Conservation (phyloP, 495 filamentous ascomycete species). For the Entonaema liquescens region DNA sequence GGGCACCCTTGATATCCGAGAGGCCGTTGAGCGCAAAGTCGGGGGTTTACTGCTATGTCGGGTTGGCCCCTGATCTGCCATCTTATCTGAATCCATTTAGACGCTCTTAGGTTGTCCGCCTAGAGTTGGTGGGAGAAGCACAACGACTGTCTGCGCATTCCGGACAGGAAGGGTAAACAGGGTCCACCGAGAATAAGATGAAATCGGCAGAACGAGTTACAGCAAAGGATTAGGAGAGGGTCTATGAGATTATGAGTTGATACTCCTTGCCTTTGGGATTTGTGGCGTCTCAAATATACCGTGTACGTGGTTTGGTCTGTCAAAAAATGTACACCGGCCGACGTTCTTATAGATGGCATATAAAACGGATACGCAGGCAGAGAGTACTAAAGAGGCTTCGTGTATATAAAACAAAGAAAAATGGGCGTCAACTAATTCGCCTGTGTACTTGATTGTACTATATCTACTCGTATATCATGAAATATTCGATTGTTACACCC, state of each 20-base stretch:
- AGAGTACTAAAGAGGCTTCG: constrained; percentile 20
- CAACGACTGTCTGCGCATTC: background rate
- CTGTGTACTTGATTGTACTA: constrained; percentile 13
- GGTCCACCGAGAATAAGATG: background rate
- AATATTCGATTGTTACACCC: background rate
- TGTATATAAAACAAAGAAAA: constrained; percentile 1
- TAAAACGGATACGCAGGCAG: background rate
- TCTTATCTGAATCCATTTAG: background rate
- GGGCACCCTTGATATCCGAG: constrained; percentile 85
- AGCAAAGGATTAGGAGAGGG: background rate
- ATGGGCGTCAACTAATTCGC: background rate
- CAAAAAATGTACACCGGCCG: background rate
- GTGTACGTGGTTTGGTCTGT: background rate
- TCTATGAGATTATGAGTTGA: background rate
- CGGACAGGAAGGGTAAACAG: background rate
- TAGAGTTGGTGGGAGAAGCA: background rate
- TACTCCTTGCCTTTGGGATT: background rate
- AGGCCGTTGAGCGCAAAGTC: constrained; percentile 84
- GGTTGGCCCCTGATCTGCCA: constrained; percentile 50
- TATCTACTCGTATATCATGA: constrained; percentile 13
- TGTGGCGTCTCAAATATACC: background rate
- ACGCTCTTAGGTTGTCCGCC: background rate
- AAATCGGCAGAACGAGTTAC: background rate
- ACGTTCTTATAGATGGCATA: background rate
- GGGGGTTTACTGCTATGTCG: constrained; percentile 87